A percentile compares a stretch with the other conserved stretches of the same genome.
Conservation (phyloP, 75 land plant species). For the Pinus taeda region DNA sequence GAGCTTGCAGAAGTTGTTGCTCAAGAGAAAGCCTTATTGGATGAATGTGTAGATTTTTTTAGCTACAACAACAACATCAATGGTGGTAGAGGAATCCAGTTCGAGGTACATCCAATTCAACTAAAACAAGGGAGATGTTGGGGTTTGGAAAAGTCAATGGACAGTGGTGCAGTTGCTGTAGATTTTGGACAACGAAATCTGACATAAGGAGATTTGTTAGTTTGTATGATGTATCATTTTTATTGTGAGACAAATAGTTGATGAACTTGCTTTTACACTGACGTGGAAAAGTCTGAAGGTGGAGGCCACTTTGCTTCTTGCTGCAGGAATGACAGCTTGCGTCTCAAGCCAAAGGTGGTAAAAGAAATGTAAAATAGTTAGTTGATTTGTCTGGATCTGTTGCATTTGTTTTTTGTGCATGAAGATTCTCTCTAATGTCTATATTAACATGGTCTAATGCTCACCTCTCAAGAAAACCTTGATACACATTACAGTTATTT, state of each 20-base stretch:
- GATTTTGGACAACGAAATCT: not conserved
- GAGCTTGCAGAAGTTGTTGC: constrained; percentile 71
- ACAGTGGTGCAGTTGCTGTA: constrained; percentile 1
- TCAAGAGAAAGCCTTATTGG: constrained; percentile 64
- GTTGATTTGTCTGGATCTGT: not conserved
- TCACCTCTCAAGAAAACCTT: constrained; percentile 3
- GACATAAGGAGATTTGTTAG: constrained; percentile 1
- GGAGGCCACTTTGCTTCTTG: constrained; percentile 7
- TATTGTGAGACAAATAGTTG: not conserved
- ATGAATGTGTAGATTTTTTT: constrained; percentile 69
- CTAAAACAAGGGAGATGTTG: constrained; percentile 15
- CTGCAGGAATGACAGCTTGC: not conserved
- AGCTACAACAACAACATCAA: constrained; percentile 42
- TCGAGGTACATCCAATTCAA: constrained; percentile 36
- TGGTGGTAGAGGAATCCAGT: constrained; percentile 57
- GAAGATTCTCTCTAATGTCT: constrained; percentile 4
- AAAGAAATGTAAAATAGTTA: constrained; percentile 9
- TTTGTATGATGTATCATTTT: not conserved
- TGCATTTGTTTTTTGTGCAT: not conserved
- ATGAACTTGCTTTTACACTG: not conserved
- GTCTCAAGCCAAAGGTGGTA: constrained; percentile 10
- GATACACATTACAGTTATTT: not conserved
- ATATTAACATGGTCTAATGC: constrained; percentile 10
- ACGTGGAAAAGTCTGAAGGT: constrained; percentile 3
- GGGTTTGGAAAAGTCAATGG: not conserved